Evolutionary conservation across 257 asterid species (phyloP).

Genomic region (Gentiana macrophylla): DNA sequence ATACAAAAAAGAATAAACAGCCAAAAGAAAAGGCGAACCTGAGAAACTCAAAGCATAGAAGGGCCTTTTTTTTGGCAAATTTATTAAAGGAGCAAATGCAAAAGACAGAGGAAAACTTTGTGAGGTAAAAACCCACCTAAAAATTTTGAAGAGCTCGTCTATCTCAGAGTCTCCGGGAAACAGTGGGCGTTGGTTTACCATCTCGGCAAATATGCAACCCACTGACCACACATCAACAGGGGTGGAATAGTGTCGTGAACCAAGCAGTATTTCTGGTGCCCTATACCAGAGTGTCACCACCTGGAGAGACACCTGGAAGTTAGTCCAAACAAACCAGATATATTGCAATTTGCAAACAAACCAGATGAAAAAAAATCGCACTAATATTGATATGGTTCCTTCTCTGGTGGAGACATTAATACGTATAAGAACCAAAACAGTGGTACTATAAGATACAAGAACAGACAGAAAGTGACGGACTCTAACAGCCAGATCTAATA

Average conservation of each 20-base stretch:
- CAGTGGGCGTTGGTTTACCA: conserved; percentile 70
- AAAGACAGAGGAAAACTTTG: not conserved
- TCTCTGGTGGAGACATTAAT: not conserved
- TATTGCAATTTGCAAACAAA: no score
- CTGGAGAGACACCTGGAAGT: conserved; percentile 25
- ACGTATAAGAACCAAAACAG: not conserved
- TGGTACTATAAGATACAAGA: not conserved
- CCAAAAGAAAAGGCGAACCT: not conserved
- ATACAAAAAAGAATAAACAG: not conserved
- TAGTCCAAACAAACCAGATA: not conserved
- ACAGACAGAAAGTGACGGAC: not conserved
- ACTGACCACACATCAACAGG: conserved; percentile 98
- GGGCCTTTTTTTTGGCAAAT: no score
- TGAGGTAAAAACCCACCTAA: conserved; percentile 42
- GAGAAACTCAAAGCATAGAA: no score
- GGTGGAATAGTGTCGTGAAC: conserved; percentile 89
- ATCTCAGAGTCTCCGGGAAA: conserved; percentile 98
- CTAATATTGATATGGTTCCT: not conserved
- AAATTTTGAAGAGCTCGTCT: conserved; percentile 79
- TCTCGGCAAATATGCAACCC: conserved; percentile 98
- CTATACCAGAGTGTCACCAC: conserved; percentile 98
- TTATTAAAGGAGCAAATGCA: no score
- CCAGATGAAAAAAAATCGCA: not conserved
- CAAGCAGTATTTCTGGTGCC: conserved; percentile 97
- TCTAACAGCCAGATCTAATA: not conserved